A percentile compares a stretch with the other conserved stretches of the same genome.
These are phyloP conservation scores for Sporobolomyces roseus DNA, from an alignment of 768 basidiomycete genomes.

Conservation along the genomic window DNA sequence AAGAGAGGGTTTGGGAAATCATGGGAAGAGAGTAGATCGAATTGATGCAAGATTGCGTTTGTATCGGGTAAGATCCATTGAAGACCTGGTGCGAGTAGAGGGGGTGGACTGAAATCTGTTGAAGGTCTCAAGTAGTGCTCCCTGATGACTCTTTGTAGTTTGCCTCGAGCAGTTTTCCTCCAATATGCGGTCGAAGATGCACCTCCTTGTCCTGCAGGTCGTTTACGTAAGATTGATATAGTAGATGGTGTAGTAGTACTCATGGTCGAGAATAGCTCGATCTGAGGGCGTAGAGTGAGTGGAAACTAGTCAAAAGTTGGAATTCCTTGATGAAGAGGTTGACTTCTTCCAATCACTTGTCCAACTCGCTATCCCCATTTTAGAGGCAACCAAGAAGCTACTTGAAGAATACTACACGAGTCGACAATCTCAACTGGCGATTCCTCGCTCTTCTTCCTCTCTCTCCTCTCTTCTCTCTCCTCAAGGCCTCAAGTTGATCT, in stretches of 20 bases:
- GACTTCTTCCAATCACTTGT: no score
- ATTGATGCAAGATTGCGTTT: conserved; percentile 92
- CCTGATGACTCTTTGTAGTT: conserved; percentile 91
- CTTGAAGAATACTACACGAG: no score
- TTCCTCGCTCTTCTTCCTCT: neutral
- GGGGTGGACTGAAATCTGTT: conserved; percentile 17
- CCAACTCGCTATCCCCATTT: no score
- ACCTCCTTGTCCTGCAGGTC: conserved; percentile 13
- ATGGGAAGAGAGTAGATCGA: conserved; percentile 84
- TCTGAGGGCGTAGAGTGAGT: neutral
- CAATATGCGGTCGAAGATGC: conserved; percentile 20
- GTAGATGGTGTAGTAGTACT: conserved; percentile 2
- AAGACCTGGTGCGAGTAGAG: conserved; percentile 53
- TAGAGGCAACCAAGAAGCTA: no score
- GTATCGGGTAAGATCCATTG: conserved; percentile 90
- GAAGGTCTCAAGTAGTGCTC: conserved; percentile 83
- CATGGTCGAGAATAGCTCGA: neutral
- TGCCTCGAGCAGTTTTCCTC: conserved; percentile 90
- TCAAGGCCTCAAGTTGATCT: neutral
- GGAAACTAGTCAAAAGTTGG: no score
- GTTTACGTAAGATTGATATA: conserved; percentile 28
- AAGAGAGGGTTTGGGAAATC: conserved; percentile 75
- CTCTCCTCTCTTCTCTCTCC: neutral
- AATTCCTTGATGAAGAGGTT: no score
- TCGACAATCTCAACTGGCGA: neutral